Evolutionary conservation across 164 flowering plant genomes (phyloP).

Genomic region (Stephania cephalantha): DNA sequence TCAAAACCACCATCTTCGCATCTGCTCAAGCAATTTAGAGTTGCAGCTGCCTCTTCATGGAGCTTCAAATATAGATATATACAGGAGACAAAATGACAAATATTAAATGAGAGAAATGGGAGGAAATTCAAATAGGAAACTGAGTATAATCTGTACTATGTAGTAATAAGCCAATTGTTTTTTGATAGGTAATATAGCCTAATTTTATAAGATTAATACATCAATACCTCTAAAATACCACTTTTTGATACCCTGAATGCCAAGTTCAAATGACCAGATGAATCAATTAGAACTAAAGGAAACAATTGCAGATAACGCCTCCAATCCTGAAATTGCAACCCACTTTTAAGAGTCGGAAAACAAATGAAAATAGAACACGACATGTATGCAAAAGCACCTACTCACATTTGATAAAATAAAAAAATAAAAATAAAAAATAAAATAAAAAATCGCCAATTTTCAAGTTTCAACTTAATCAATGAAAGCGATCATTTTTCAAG

Average conservation of each 20-base stretch:
- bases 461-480: not conserved
- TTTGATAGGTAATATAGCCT: not conserved
- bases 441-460: not conserved
- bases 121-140: not conserved
- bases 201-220: not conserved
- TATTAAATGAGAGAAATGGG: not conserved
- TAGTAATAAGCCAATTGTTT: too few species aligned
- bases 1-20: conserved; percentile 71
- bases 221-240: conserved; percentile 62
- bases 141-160: not conserved
- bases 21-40: conserved; percentile 53
- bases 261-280: conserved; percentile 49
- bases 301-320: conserved; percentile 38
- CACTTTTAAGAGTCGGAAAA: not conserved
- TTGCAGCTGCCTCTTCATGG: conserved; percentile 63
- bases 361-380: not conserved
- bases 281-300: conserved; percentile 56
- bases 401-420: not conserved
- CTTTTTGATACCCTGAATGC: conserved; percentile 58
- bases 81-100: not conserved
- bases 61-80: conserved; percentile 40
- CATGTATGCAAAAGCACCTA: not conserved
- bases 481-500: not conserved
- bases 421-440: too few species aligned
- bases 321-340: conserved; percentile 49